A percentile compares a stretch with the other conserved stretches of the same genome.
phyloP scores from a whole-genome alignment of 306 rosid species.

The Quercus bicolor region DNA sequence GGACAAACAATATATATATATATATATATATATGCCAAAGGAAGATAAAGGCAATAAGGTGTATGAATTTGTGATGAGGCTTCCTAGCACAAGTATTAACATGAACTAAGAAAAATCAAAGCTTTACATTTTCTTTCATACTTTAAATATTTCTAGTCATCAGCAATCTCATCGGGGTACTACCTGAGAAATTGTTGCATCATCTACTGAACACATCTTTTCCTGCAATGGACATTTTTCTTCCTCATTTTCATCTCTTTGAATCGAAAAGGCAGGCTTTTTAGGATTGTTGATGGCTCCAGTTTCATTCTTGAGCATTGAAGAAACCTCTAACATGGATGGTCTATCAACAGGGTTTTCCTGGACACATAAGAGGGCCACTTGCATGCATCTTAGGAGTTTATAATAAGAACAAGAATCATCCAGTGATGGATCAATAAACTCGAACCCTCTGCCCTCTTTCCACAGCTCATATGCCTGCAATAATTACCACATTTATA shows the following conservation, averaged over 20 bases:
- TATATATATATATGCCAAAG: too few species aligned
- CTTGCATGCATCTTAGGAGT: slow-evolving; percentile 57
- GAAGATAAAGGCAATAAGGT: too few species aligned
- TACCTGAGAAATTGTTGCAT: slow-evolving; percentile 40
- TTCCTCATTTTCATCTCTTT: slow-evolving; percentile 2
- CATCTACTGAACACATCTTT: slow-evolving; percentile 30
- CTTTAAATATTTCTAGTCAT: too few species aligned
- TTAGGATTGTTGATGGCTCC: slow-evolving; percentile 34
- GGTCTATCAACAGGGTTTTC: slow-evolving; percentile 56
- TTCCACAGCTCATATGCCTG: slow-evolving; percentile 60
- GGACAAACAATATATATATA: too few species aligned
- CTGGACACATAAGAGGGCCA: slow-evolving; percentile 62
- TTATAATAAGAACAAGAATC: slow-evolving; percentile 42
- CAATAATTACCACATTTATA: background rate
- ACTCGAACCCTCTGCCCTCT: slow-evolving; percentile 41
- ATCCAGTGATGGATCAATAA: slow-evolving; percentile 46
- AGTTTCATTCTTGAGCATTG: slow-evolving; percentile 47
- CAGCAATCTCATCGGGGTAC: slow-evolving; percentile 29
- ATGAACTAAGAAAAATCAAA: too few species aligned
- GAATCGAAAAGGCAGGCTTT: slow-evolving; percentile 39
- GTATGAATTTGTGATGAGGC: too few species aligned
- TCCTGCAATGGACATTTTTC: slow-evolving; percentile 1
- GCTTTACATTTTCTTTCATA: too few species aligned
- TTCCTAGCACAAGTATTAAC: too few species aligned
- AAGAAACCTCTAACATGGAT: slow-evolving; percentile 55